A percentile compares a stretch with the other conserved stretches of the same genome.
These are phyloP conservation scores for Aureobasidium subglaciale DNA, from an alignment of 2,329 filamentous ascomycete species.

Conservation along the genomic window DNA sequence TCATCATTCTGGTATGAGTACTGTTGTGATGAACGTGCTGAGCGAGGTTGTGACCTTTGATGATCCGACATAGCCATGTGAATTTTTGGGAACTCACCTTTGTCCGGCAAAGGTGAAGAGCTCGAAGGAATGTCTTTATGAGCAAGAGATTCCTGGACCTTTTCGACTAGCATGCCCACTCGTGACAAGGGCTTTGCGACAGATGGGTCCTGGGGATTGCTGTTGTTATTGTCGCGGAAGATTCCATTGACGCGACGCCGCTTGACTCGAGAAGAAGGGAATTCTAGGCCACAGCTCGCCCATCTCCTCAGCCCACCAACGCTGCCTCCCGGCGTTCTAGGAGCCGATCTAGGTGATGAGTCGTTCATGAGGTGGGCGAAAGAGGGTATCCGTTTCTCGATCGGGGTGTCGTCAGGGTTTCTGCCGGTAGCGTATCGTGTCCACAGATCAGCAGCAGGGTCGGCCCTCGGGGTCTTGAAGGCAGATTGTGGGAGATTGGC, in stretches of 20 bases:
- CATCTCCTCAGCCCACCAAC: slow-evolving; percentile 41
- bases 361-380: slow-evolving; percentile 40
- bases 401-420: slow-evolving; percentile 31
- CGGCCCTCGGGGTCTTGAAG: slow-evolving; percentile 38
- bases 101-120: slow-evolving; percentile 40
- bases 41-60: background rate
- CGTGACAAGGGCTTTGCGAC: slow-evolving; percentile 21
- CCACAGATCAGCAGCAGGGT: slow-evolving; percentile 43
- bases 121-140: slow-evolving; percentile 37
- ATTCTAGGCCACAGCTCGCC: slow-evolving; percentile 45
- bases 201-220: slow-evolving; percentile 26
- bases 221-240: slow-evolving; percentile 26
- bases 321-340: slow-evolving; percentile 38
- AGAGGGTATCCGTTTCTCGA: slow-evolving; percentile 30
- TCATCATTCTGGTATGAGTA: slow-evolving; percentile 13
- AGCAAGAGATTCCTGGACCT: slow-evolving; percentile 39
- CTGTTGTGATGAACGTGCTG: slow-evolving; percentile 8
- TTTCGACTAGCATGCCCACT: slow-evolving; percentile 32
- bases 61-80: background rate
- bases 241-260: slow-evolving; percentile 31
- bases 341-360: slow-evolving; percentile 38
- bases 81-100: slow-evolving; percentile 15
- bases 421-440: slow-evolving; percentile 35
- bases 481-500: slow-evolving; percentile 22
- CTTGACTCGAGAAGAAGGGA: slow-evolving; percentile 38